Evolutionary conservation across 2,329 filamentous ascomycete genomes (phyloP), one percentile per base, ranked within the genome.

Genomic region (Coleophoma crateriformis): DNA sequence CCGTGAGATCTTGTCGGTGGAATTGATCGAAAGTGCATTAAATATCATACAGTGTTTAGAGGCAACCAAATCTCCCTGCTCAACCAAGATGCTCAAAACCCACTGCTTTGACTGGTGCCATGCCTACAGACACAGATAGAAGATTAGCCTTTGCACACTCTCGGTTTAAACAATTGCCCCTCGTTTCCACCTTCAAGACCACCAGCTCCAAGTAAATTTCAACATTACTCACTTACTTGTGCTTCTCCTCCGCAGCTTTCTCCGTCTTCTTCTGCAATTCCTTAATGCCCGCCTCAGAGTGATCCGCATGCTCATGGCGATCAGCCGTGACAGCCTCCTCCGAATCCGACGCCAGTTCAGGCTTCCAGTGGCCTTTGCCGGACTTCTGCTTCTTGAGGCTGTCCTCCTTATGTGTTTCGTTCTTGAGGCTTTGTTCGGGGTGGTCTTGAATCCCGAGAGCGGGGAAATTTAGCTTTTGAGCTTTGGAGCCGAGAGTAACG

Each of bases 301-400:
- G 33, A 47, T 48, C 42, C n/a, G 48, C 45, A 15, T 54, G 40
- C 7, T 41, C 41, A 33, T 56, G 43, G 17, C 57, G 55, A 39
- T 61, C 63, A 19, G 60, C 60, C 34, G 48, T 47, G 38, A 94
- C 76, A 59, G 81, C 81, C 66, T 88, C 87, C 73, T 95, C 89
- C 68, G 85, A 88, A 68, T 89, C 82, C 45, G 83, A 87, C 3
- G 88, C 88, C 45, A 95, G 74, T 65, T 86, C 83, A 19, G 85
- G 76, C 70, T 87, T 86, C 88, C 89, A 94, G 64, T 89, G 77
- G 47, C 76, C 84, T 65, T 81, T 77, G 53, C 87, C 88, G 37
- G 77, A 69, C 66, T 85, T 81, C 52, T 88, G 78, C 73, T 91
- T 90, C 55, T 75, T 52, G 40, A 85, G 69, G 20, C 74, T 73